Evolutionary conservation across 306 rosid species (phyloP).

Genomic region (Prunus armeniaca): DNA sequence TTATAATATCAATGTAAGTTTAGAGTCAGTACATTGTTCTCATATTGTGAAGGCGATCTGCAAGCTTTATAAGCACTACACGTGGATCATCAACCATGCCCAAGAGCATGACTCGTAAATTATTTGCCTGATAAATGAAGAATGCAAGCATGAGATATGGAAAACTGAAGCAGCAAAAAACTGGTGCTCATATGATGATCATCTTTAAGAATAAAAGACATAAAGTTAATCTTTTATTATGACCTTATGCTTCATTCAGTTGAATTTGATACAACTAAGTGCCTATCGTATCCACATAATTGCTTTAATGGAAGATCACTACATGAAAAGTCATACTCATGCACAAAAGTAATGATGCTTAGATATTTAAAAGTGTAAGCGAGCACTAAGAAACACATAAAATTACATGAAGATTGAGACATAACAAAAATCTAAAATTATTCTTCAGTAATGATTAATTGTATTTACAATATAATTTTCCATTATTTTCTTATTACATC

Average conservation of each 20-base stretch:
- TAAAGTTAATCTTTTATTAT: background rate
- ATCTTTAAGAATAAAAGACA: background rate
- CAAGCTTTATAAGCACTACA: slow-evolving; percentile 96
- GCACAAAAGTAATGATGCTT: background rate
- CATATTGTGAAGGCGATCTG: slow-evolving; percentile 99
- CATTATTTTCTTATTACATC: background rate
- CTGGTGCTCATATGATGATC: slow-evolving; percentile 8
- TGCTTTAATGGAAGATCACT: slow-evolving; percentile 16
- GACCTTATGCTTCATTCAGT: slow-evolving; percentile 1
- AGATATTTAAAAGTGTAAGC: background rate
- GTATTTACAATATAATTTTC: background rate
- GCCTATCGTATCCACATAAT: background rate
- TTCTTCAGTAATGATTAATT: background rate
- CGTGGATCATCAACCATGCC: slow-evolving; percentile 99
- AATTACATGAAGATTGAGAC: background rate
- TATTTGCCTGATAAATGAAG: slow-evolving; percentile 69
- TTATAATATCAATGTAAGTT: slow-evolving; percentile 15
- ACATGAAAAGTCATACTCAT: background rate
- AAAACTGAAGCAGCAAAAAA: slow-evolving; percentile 23
- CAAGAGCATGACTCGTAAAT: slow-evolving; percentile 88
- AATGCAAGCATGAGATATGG: slow-evolving; percentile 39
- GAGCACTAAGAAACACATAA: background rate
- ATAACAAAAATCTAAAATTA: background rate
- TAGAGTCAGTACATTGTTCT: slow-evolving; percentile 78
- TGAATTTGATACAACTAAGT: slow-evolving; percentile 15